phyloP scores from a whole-genome alignment of 768 basidiomycete species.

The Hypsizygus marmoreus region DNA sequence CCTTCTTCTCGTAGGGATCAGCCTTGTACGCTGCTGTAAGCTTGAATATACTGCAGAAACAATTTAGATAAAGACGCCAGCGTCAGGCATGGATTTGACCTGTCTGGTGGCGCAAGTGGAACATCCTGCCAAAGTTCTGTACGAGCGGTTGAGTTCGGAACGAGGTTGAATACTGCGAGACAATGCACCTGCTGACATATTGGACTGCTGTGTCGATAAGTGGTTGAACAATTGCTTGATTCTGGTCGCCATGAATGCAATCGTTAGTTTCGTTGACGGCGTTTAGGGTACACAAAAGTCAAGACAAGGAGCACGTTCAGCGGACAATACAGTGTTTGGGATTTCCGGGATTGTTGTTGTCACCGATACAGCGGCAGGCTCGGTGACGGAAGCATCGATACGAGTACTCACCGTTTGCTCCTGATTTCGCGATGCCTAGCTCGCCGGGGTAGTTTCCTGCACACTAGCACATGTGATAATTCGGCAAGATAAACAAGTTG shows the following conservation, averaged over 20 bases:
- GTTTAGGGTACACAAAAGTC: no score
- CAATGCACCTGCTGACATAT: slow-evolving; percentile 57
- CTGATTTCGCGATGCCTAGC: background rate
- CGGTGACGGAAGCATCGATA: background rate
- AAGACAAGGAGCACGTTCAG: no score
- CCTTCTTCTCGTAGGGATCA: slow-evolving; percentile 72
- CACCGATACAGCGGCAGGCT: no score
- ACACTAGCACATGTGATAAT: no score
- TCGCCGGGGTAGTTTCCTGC: background rate
- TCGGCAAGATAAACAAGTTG: no score
- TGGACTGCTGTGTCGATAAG: slow-evolving; percentile 35
- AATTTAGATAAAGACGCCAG: slow-evolving; percentile 2
- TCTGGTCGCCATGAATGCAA: slow-evolving; percentile 52
- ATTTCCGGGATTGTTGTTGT: no score
- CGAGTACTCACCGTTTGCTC: slow-evolving; percentile 1
- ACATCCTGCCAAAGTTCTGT: slow-evolving; percentile 76
- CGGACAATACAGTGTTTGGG: no score
- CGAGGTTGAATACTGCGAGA: slow-evolving; percentile 1
- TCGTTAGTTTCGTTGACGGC: slow-evolving; percentile 14
- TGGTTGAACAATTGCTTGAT: slow-evolving; percentile 62
- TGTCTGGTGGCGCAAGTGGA: slow-evolving; percentile 84
- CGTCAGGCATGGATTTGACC: slow-evolving; percentile 40
- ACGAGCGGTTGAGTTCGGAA: slow-evolving; percentile 12
- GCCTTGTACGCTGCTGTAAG: slow-evolving; percentile 88
- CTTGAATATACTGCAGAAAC: slow-evolving; percentile 74